Base-by-base conservation (phyloP, 768 basidiomycete genomes). In the Leccinum ochraceum region DNA sequence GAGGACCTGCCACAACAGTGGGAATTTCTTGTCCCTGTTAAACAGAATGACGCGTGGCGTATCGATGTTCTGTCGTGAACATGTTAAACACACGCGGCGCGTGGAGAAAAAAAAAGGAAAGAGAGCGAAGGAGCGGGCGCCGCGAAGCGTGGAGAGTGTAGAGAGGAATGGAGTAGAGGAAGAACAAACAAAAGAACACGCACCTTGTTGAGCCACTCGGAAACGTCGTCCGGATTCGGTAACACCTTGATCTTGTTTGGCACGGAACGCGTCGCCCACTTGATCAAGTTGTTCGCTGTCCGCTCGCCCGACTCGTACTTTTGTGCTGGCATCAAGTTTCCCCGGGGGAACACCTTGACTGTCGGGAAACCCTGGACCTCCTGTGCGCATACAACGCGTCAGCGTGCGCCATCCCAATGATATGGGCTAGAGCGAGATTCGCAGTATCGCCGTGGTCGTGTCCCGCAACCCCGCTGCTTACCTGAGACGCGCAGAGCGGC, bases 351-450 rank as follows among this genome's bases (percentile, higher is more conserved):
- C 2, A 88, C 86, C 79, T 98, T 98, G 73, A 98, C 79, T 3
- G 95, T 97, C 3, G 95, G 95, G 82, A 95, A 98, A 3, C 95
- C 95, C 75, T 95, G 80, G 22, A 97, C 84, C 14, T 86, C 86
- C 83, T 87, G 63, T 13, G 34, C 11, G 48, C 42, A 20, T 22
- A 32, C 16, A 44, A 16, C n/a, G 30, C 22, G 22, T 50, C 26
- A 53, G 49, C 26, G 53, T 10, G 24, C 17, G 2, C 34, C n/a
- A 4, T 32, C 26, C 17, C 53, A 8, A 17, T 14, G 34, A 13
- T 2, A 22, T 22, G 50, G 26, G 24, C 2, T 34, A 13, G 34
- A 34, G 13, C 34, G 13, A 36, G 34, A 36, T 5, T 37, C 36
- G 36, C 13, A 14, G 36, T 6, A 37, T 52, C 56, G 60, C 24